A percentile compares a stretch with the other conserved stretches of the same genome.
Conservation (phyloP, 768 basidiomycete genomes). For the Mycena filopes region DNA sequence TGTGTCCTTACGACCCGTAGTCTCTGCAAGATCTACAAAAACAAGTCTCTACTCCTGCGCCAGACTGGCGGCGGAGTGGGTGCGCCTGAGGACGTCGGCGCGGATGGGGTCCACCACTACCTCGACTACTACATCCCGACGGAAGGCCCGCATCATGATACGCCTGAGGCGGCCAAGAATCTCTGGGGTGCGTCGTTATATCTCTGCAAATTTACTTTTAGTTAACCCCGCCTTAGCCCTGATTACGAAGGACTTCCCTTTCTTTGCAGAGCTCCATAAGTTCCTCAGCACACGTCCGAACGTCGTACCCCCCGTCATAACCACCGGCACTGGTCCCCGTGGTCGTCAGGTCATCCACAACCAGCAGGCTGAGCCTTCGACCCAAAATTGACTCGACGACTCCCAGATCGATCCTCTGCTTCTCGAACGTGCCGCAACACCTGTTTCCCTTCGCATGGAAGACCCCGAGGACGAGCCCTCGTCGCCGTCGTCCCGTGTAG, state of each 20-base stretch:
- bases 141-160: constrained; percentile 1
- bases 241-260: neutral
- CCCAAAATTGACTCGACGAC: neutral
- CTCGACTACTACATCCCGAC: neutral
- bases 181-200: constrained; percentile 37
- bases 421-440: neutral
- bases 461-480: neutral
- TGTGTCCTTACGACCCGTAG: too few species aligned
- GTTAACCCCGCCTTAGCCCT: neutral
- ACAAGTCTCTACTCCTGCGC: neutral
- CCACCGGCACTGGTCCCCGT: neutral
- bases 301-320: neutral
- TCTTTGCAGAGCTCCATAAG: constrained; percentile 2
- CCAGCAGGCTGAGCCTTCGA: neutral
- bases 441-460: neutral
- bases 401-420: neutral
- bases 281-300: neutral
- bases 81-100: neutral
- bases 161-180: constrained; percentile 25
- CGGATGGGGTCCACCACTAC: neutral
- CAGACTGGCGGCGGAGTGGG: neutral
- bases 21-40: too few species aligned
- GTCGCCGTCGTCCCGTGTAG: neutral
- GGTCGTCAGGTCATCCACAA: neutral
- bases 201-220: neutral